Evolutionary conservation across 2,329 filamentous ascomycete genomes (phyloP), one percentile per base, ranked within the genome.

Genomic region (Fusarium equiseti): DNA sequence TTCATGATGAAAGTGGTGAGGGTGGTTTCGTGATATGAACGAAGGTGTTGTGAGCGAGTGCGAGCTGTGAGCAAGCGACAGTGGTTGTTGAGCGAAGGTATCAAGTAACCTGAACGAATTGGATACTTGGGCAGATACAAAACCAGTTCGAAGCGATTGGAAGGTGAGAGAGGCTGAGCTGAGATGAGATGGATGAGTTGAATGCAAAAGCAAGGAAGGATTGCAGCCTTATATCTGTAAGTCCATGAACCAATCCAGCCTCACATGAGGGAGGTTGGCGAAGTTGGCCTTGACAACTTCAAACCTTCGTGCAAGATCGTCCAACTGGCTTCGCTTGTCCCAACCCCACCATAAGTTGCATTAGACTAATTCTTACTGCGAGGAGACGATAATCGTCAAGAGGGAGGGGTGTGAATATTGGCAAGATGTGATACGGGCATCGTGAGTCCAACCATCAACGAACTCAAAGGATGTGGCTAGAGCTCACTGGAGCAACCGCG

Each of bases 41-140:
- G 69, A 72, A 60, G 55, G 73, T 66, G 43, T 44, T 54, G 29
- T 31, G 32, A 76, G 42, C 63, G 53, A 74, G 46, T 59, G 73
- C 65, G 68, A 61, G 63, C 59, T 31, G n/a, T 64, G 50, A 59
- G 65, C 62, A 69, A 76, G 70, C 63, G 63, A 71, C 48, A 29
- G 60, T 66, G 52, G 40, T 59, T 53, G 43, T 60, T 70, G 63
- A 77, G 71, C 73, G 75, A 76, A 51, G 53, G 75, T 62, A 67
- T 69, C 60, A 74, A 76, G 75, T 76, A 77, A 76, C 75, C 73
- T 76, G 73, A 77, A 77, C 75, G 75, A 77, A 63, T 70, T 68
- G 72, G 75, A 69, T 70, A 77, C 75, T 76, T 63, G 50, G 62
- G 52, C 53, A 52, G 38, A 62, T 50, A 65, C 59, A 50, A 53